Evolutionary conservation across 2,329 filamentous ascomycete species (phyloP), one percentile per base, ranked within the genome.

Genomic region (Ophiostoma australiae): DNA sequence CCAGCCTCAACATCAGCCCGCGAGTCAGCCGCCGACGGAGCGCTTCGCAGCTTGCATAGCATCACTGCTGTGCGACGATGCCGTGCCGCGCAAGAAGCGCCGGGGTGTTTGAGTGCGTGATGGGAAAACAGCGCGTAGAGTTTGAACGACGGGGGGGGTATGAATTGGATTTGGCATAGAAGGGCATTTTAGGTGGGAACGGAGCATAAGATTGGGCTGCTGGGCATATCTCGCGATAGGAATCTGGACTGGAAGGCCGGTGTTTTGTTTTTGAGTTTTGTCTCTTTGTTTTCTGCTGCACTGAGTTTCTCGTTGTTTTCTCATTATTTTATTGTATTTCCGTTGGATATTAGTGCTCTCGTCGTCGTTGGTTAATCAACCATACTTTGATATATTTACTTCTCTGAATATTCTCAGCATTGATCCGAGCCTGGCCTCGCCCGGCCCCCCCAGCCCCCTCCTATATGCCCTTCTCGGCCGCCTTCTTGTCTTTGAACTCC

Each of bases 401-500:
- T 70, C 23, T 44, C n/a, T n/a, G n/a, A 3, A 0, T n/a, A 17
- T 35, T 23, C 33, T 41, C 27, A 31, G 7, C 2, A 20, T 41
- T 17, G 17, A 35, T n/a, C n/a, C 27, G 8, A 11, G 8, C 27
- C 13, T 33, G 35, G 5, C 39, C 27, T 31, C 27, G 27, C 27
- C 27, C 27, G 27, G 27, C 27, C 27, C 1, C 27, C 27, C 27
- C 27, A 31, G 1, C 27, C 27, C 27, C 27, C 44, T 20, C 11
- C 52, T 39, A 63, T 20, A 77, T 76, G 72, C 76, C 77, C 72
- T 77, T 83, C 77, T 84, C 83, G 3, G 81, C 82, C 3, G 83
- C 84, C 80, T 88, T 92, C 78, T 91, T 89, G 76, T 83, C 85
- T 83, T 97, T 98, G 79, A 93, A 94, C 76, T 95, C 91, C 74